These are phyloP conservation scores for Xylaria digitata DNA, from an alignment of 2,329 filamentous ascomycete species.

Conservation along the genomic window DNA sequence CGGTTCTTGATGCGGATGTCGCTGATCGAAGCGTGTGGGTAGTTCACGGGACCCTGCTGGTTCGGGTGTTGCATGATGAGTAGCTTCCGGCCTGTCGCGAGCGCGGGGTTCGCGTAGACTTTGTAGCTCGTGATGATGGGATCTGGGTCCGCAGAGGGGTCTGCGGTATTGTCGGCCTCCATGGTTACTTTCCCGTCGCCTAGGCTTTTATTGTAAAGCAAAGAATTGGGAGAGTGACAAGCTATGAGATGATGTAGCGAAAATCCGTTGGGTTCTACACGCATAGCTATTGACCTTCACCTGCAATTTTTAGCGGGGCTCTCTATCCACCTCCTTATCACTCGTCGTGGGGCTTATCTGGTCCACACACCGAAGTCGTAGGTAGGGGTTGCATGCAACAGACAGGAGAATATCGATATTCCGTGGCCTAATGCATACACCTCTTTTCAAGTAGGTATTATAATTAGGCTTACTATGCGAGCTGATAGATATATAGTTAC, in stretches of 20 bases:
- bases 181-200: slow-evolving; percentile 9
- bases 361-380: too few species aligned
- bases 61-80: slow-evolving; percentile 92
- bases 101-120: slow-evolving; percentile 83
- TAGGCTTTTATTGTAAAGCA: background rate
- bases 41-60: slow-evolving; percentile 64
- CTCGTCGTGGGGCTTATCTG: slow-evolving; percentile 26
- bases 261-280: background rate
- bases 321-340: slow-evolving; percentile 19
- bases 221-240: background rate
- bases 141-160: slow-evolving; percentile 62
- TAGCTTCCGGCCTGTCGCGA: slow-evolving; percentile 71
- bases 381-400: too few species aligned
- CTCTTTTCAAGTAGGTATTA: too few species aligned
- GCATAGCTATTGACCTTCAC: background rate
- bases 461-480: too few species aligned
- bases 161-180: slow-evolving; percentile 35
- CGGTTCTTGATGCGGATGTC: slow-evolving; percentile 84
- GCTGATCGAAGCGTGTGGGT: slow-evolving; percentile 72
- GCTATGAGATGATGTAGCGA: background rate
- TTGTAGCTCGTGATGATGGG: slow-evolving; percentile 81
- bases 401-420: too few species aligned
- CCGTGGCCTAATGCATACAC: too few species aligned
- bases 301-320: slow-evolving; percentile 21
- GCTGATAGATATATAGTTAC: too few species aligned